These are phyloP conservation scores for Diaporthe sp. DNA, from an alignment of 2,329 filamentous ascomycete genomes.

Conservation along the genomic window DNA sequence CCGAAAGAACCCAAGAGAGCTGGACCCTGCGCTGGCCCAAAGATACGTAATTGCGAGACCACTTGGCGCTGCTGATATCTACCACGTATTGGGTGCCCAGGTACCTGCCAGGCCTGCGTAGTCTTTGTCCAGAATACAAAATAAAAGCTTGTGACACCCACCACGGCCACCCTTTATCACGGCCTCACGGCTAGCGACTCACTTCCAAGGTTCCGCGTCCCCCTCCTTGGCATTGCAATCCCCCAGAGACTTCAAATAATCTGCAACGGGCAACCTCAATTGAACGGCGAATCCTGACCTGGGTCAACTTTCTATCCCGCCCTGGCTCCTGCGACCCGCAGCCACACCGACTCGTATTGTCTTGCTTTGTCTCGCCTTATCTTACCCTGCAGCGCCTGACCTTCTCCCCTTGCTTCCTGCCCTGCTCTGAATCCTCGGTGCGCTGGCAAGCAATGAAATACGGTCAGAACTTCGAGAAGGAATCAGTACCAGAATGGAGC, in stretches of 20 bases:
- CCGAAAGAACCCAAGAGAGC: neutral
- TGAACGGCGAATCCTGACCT: neutral
- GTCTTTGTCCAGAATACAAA: conserved; percentile 26
- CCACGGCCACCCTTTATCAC: conserved; percentile 1
- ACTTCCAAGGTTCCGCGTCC: neutral
- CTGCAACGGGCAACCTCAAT: neutral
- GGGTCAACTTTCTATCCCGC: neutral
- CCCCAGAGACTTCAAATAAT: neutral
- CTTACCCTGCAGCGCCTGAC: neutral
- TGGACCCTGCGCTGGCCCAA: conserved; percentile 6
- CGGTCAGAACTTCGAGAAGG: conserved; percentile 77
- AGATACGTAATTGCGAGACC: conserved; percentile 10
- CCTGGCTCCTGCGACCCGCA: neutral
- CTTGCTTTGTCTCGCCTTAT: neutral
- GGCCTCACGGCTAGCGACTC: neutral
- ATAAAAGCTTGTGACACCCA: conserved; percentile 31
- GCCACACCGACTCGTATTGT: neutral
- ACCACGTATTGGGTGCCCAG: neutral
- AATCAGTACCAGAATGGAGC: conserved; percentile 86
- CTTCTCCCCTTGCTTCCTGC: neutral
- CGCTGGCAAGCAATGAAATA: conserved; percentile 74
- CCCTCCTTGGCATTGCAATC: neutral
- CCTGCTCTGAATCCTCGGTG: conserved; percentile 3
- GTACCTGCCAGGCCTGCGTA: neutral
- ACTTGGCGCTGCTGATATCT: neutral